Base-by-base conservation (phyloP, 352 stramenopile species). In the Globisporangium alternatum region DNA sequence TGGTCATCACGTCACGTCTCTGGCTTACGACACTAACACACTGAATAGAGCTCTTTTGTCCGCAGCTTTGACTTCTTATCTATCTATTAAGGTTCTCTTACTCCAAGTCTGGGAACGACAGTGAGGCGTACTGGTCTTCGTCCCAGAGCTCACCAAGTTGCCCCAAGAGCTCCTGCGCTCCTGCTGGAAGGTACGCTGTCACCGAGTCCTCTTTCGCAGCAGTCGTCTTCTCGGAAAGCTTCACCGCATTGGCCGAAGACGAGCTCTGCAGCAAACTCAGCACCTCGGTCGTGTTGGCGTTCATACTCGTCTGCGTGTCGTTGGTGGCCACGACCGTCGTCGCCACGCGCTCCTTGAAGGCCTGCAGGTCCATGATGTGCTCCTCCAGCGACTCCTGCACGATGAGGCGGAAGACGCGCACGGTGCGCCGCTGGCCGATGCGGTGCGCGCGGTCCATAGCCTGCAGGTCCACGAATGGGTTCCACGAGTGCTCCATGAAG, bases 401-500 rank as follows among this genome's bases (percentile, higher is more conserved):
- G 53, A 96, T 86, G 25, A 96, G 56, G 9, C 87, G 83, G 57
- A 93, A 94, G 2, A 96, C 85, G 0, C 83, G 81, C 57, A 94
- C 86, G 0, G 75, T 84, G 44, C 72, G 74, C 31, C 70, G 81
- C 62, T 96, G 87, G 0, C 87, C 87, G 43, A 96, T 83, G 6
- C 87, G 85, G 56, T 96, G 87, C 17, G 83, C 85, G 35, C 87
- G 76, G 67, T 96, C 87, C 87, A 96, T 97, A 12, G 90, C 93
- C 67, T 98, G 94, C 45, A 98, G 49, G 70, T 99, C 97, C 37
- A 97, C 88, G 69, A 97, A 96, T 21, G 97, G 97, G 68, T 99
- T 99, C 95, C 96, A 99, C 58, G 97, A 95, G 63, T 98, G 93
- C 74, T 99, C 97, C 1, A 99, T 69, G 68, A 99, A 99, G 41